Base-by-base conservation (phyloP, 257 asterid genomes). In the Paraleonurus japonicus region DNA sequence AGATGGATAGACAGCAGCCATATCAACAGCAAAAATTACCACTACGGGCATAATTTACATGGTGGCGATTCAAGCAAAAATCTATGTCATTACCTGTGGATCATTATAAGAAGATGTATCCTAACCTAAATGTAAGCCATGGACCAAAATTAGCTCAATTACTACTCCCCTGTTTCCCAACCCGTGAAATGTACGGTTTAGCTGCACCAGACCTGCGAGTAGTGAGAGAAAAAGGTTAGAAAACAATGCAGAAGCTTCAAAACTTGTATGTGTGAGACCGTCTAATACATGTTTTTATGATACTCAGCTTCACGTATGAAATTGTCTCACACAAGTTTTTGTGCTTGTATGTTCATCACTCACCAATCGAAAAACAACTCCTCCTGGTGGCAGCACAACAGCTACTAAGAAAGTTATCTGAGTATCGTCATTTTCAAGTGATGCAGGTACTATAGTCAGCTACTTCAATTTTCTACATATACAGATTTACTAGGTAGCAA, bases 301-400 rank as follows among this genome's bases (percentile, higher is more conserved):
- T n/a, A n/a, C n/a, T n/a, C n/a, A n/a, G n/a, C n/a, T n/a, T n/a
- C n/a, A n/a, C n/a, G n/a, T n/a, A n/a, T n/a, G n/a, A n/a, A n/a
- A n/a, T n/a, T n/a, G n/a, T n/a, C n/a, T n/a, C n/a, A n/a, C n/a
- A n/a, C n/a, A n/a, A n/a, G n/a, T n/a, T n/a, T n/a, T n/a, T n/a
- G n/a, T n/a, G n/a, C n/a, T n/a, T n/a, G n/a, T n/a, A n/a, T n/a
- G 72, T 53, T 50, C 62, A 61, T 53, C 64, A 69, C 70, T 71
- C 67, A 85, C 88, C 78, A 72, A 72, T 61, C 58, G 8, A 65
- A 66, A 76, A 67, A 73, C 24, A 75, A 48, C 71, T 76, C 75
- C 70, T 60, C 20, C 57, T 72, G 48, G 53, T n/a, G 70, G 73
- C 84, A 32, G 74, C 82, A 61, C 7, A 58, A 47, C 51, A 24